These are phyloP conservation scores for Mikania micrantha DNA, from an alignment of 129 eudicot species.

Conservation along the genomic window DNA sequence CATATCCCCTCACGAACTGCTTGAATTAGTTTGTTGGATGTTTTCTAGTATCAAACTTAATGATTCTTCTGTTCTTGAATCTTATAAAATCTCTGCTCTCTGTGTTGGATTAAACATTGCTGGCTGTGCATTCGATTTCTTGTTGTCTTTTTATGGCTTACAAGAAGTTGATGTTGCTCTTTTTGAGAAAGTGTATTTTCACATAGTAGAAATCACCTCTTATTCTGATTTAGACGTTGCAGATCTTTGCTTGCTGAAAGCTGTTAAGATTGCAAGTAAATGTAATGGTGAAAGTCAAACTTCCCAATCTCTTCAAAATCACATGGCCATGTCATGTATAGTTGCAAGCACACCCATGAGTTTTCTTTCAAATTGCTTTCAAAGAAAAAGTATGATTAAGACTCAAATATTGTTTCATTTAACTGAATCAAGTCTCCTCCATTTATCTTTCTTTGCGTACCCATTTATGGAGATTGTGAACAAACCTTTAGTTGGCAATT, in stretches of 20 bases:
- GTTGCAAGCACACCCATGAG: constrained; percentile 50
- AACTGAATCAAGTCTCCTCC: constrained; percentile 52
- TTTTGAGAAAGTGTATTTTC: constrained; percentile 57
- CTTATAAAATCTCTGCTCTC: constrained; percentile 38
- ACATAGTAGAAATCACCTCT: constrained; percentile 37
- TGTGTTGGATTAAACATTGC: constrained; percentile 60
- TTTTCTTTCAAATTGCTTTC: constrained; percentile 49
- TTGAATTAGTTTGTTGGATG: constrained; percentile 64
- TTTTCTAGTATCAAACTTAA: constrained; percentile 36
- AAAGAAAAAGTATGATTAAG: constrained; percentile 33
- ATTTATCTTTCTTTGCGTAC: constrained; percentile 59
- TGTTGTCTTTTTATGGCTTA: constrained; percentile 27
- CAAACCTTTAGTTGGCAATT: constrained; percentile 11
- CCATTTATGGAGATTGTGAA: constrained; percentile 40
- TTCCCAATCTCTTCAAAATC: constrained; percentile 25
- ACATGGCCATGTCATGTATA: constrained; percentile 49
- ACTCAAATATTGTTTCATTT: constrained; percentile 42
- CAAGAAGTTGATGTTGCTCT: constrained; percentile 35
- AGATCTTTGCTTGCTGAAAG: constrained; percentile 68
- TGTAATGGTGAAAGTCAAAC: constrained; percentile 20
- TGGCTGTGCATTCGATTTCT: constrained; percentile 48
- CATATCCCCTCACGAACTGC: constrained; percentile 73
- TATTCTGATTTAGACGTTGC: constrained; percentile 48
- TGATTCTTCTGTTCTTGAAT: constrained; percentile 20
- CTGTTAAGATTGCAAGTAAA: constrained; percentile 41